Percentiles rank a stretch among this genome's conserved stretches.
These are phyloP conservation scores for Lonicera japonica DNA, from an alignment of 129 eudicot genomes.

Conservation along the genomic window DNA sequence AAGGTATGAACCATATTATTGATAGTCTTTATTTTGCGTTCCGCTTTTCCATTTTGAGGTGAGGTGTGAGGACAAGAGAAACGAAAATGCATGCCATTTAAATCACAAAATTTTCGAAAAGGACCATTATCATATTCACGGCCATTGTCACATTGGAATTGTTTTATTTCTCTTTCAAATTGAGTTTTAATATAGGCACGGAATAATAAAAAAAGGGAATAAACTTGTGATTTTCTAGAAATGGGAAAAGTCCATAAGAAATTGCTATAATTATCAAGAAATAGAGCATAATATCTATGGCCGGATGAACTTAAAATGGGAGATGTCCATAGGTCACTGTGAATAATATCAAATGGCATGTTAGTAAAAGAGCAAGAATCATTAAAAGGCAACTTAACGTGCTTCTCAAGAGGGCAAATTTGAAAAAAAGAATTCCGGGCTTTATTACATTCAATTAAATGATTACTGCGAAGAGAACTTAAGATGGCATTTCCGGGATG, in stretches of 20 bases:
- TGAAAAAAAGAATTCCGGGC: not conserved
- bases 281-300: not conserved
- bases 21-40: not conserved
- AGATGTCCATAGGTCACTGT: not conserved
- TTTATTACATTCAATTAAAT: not conserved
- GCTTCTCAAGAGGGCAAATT: not conserved
- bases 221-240: too few relatives aligned
- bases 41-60: not conserved
- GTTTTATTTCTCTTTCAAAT: not conserved
- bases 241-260: too few relatives aligned
- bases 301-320: not conserved
- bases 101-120: not conserved
- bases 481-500: not conserved
- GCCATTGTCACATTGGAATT: conserved; percentile 6
- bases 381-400: not conserved
- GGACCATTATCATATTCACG: conserved; percentile 8
- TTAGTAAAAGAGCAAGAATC: not conserved
- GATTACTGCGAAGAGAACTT: not conserved
- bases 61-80: conserved; percentile 14
- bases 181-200: too few relatives aligned
- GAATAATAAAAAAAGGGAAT: too few relatives aligned
- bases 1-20: conserved; percentile 3
- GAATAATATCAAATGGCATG: not conserved
- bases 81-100: not conserved
- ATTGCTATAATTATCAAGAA: not conserved